A percentile compares a stretch with the other conserved stretches of the same genome.
Evolutionary conservation across 331 rosid species (phyloP).

Genomic region (Quercus phellos): DNA sequence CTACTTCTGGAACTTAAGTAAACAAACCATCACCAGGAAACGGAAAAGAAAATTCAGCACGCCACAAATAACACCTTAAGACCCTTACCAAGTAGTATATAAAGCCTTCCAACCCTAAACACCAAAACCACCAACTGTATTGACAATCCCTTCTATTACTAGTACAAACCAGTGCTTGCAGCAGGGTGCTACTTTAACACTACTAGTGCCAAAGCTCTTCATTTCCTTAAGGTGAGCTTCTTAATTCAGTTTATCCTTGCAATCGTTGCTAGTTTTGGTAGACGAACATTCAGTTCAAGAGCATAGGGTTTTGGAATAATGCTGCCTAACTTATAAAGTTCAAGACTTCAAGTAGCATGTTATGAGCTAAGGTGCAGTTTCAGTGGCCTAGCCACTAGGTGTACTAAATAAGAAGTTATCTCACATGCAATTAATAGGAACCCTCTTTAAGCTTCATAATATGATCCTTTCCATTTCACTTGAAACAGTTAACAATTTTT

Average conservation of each 20-base stretch:
- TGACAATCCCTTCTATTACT: constrained; percentile 21
- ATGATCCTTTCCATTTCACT: background rate
- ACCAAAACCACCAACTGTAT: constrained; percentile 48
- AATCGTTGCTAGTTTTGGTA: constrained; percentile 2
- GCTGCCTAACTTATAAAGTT: background rate
- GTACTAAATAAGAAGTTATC: too few relatives aligned
- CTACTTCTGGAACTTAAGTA: constrained; percentile 36
- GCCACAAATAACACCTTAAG: constrained; percentile 35
- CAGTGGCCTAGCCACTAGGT: too few relatives aligned
- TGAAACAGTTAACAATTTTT: background rate
- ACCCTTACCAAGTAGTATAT: constrained; percentile 48
- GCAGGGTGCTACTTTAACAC: background rate
- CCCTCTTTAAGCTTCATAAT: too few relatives aligned
- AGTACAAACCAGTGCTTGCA: constrained; percentile 6
- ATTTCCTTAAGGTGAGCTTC: constrained; percentile 35
- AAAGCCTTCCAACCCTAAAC: constrained; percentile 40
- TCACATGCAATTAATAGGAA: too few relatives aligned
- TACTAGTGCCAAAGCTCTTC: background rate
- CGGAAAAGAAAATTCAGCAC: constrained; percentile 45
- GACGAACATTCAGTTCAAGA: background rate
- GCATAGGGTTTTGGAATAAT: background rate
- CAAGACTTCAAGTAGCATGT: too few relatives aligned
- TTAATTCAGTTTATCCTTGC: constrained; percentile 21
- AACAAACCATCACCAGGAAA: constrained; percentile 34
- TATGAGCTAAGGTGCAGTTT: too few relatives aligned